Evolutionary conservation across 2,329 filamentous ascomycete genomes (phyloP).

Genomic region (Parastagonospora avenae): DNA sequence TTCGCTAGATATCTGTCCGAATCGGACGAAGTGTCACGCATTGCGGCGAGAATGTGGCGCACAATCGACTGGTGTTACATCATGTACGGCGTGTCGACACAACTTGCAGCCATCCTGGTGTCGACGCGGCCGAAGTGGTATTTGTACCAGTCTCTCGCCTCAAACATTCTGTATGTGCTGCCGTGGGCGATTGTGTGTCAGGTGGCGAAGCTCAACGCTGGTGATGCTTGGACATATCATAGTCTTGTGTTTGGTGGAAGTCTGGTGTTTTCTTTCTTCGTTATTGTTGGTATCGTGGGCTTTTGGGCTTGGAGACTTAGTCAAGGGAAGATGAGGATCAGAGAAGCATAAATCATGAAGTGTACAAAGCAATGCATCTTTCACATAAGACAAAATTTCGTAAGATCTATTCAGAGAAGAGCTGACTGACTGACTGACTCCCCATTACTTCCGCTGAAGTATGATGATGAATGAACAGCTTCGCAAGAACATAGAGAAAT

Average conservation of each 20-base stretch:
- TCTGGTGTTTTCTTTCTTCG: conserved; percentile 69
- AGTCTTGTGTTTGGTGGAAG: conserved; percentile 70
- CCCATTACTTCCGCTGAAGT: too few relatives aligned
- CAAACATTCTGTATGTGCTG: conserved; percentile 71
- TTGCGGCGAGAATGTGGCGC: conserved; percentile 70
- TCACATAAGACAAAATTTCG: too few relatives aligned
- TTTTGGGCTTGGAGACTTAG: conserved; percentile 59
- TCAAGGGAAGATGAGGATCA: conserved; percentile 10
- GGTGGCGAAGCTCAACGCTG: conserved; percentile 40
- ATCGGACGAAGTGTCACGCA: conserved; percentile 61
- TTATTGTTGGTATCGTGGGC: conserved; percentile 56
- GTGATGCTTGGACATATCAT: conserved; percentile 70
- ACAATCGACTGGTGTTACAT: conserved; percentile 67
- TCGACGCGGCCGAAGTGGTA: conserved; percentile 71
- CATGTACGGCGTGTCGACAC: conserved; percentile 69
- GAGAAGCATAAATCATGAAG: neutral
- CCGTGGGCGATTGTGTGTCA: conserved; percentile 71
- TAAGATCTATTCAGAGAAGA: too few relatives aligned
- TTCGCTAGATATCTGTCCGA: conserved; percentile 69
- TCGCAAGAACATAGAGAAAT: too few relatives aligned
- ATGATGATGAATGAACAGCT: too few relatives aligned
- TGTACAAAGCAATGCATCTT: too few relatives aligned
- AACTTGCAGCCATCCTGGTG: conserved; percentile 68
- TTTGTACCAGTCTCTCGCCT: conserved; percentile 67
- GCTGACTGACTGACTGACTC: too few relatives aligned